Conservation (phyloP, 2,329 filamentous ascomycete species). For the Verticillium dahliae region DNA sequence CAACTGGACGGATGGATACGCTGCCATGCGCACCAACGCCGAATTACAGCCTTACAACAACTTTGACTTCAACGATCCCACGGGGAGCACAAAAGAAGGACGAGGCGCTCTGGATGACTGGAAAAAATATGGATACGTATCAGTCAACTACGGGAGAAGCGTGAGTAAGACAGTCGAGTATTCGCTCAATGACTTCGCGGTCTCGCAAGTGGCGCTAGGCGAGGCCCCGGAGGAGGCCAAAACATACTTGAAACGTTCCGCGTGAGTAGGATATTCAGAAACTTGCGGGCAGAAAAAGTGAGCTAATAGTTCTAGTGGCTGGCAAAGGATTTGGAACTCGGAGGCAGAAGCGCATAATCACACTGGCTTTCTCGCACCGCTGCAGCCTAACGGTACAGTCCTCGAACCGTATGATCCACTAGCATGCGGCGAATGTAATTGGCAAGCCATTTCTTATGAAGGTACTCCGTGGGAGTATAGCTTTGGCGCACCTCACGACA, state of each 20-base stretch:
- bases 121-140: constrained; percentile 50
- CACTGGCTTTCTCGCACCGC: constrained; percentile 51
- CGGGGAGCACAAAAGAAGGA: constrained; percentile 48
- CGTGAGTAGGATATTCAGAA: constrained; percentile 6
- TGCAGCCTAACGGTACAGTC: constrained; percentile 36
- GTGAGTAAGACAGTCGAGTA: constrained; percentile 52
- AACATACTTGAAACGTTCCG: constrained; percentile 46
- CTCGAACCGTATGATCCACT: constrained; percentile 38
- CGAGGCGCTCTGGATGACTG: constrained; percentile 54
- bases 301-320: constrained; percentile 26
- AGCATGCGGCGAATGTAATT: constrained; percentile 47
- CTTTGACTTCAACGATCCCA: constrained; percentile 40
- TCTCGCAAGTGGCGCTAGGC: constrained; percentile 46
- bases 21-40: constrained; percentile 49
- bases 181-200: constrained; percentile 49
- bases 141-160: constrained; percentile 41
- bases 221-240: constrained; percentile 41
- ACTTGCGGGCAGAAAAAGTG: neutral
- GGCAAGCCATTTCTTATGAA: constrained; percentile 46
- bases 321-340: constrained; percentile 54
- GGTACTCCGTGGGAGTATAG: constrained; percentile 42
- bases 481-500: constrained; percentile 53
- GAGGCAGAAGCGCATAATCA: constrained; percentile 38
- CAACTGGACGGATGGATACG: constrained; percentile 47
- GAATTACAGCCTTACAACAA: constrained; percentile 45